Evolutionary conservation across 805 yeast genomes (phyloP), one percentile per base, ranked within the genome.

Genomic region (Kazachstania psychrophila): DNA sequence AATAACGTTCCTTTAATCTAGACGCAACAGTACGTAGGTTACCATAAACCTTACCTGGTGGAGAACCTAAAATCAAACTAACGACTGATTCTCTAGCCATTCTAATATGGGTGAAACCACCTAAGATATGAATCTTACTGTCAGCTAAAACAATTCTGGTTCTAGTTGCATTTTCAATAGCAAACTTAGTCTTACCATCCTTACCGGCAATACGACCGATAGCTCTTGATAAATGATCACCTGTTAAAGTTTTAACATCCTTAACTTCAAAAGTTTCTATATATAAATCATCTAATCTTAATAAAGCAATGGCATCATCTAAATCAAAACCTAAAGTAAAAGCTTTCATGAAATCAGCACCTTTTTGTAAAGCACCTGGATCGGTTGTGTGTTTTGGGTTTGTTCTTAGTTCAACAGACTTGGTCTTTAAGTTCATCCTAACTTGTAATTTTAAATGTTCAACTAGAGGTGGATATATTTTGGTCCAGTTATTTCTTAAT

Each of bases 141-240:
- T 92, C 99, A 0, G 99, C 99, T 48, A 92, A 70, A 18, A 92
- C 99, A 29, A 92, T 88, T 69, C 99, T 81, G 10, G 99, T 92
- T 66, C 97, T 77, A 16, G 97, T 89, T 13, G 98, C 96, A 57
- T 92, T 92, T 64, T 92, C 99, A 56, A 92, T 92, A 23, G 98
- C 96, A 61, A 89, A 92, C 66, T 89, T 92, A 44, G 97, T 92
- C 64, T 88, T 89, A 56, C 99, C 99, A 58, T 92, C 99, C 58
- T 92, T 94, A 62, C 99, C 99, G 11, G 99, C 98, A 62, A 92
- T 92, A 72, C 99, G 86, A 55, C 98, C 99, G 59, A 92, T 92
- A 6, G 99, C 98, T 72, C 99, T 80, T 36, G 95, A 82, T 58
- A 92, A 70, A 73, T 92, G 98, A 64, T 92, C 98, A 19, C 97